Percentiles rank a stretch among this genome's conserved stretches.
Conservation (phyloP, 148 eudicot species). For the Suaeda aralocaspica region DNA sequence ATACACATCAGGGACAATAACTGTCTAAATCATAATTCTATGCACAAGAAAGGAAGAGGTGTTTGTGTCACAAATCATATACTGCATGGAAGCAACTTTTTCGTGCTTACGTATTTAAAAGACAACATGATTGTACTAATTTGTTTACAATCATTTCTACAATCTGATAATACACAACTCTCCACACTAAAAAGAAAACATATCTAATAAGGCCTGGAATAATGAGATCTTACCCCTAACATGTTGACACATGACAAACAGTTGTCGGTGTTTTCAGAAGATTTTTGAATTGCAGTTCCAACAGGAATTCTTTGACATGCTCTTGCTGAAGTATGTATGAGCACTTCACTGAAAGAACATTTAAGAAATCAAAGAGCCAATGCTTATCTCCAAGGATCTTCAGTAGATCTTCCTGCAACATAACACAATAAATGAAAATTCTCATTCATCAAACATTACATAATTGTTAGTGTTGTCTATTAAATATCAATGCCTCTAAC, state of each 20-base stretch:
- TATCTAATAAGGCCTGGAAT: background rate
- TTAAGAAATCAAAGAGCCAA: slow-evolving; percentile 74
- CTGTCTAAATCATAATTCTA: background rate
- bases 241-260: slow-evolving; percentile 82
- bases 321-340: slow-evolving; percentile 85
- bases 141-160: background rate
- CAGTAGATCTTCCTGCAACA: slow-evolving; percentile 74
- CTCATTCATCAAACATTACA: background rate
- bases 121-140: background rate
- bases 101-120: background rate
- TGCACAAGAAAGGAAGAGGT: no score
- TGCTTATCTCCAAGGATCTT: slow-evolving; percentile 76
- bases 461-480: no score
- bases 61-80: no score
- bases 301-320: slow-evolving; percentile 75
- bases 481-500: no score
- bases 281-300: slow-evolving; percentile 53
- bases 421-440: slow-evolving; percentile 1
- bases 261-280: slow-evolving; percentile 45
- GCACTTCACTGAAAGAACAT: slow-evolving; percentile 73
- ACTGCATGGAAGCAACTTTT: background rate
- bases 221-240: slow-evolving; percentile 67
- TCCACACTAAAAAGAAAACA: background rate
- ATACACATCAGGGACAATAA: no score
- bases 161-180: background rate